Evolutionary conservation across 345 rosid species (phyloP).

Genomic region (Gossypium thurberi): DNA sequence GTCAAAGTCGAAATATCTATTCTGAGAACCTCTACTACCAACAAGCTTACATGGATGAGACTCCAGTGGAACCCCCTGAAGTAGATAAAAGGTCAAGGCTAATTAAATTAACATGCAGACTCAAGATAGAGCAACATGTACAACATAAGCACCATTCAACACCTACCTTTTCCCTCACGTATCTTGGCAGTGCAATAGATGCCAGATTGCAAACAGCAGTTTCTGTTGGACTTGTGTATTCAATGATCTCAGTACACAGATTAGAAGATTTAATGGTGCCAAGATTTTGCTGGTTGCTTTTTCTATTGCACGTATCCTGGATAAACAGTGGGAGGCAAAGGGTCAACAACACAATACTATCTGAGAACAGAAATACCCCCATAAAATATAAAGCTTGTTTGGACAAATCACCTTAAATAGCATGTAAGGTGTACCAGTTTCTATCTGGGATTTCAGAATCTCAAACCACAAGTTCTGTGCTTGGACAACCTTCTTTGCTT

Average conservation of each 20-base stretch:
- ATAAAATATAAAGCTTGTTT: not conserved
- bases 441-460: conserved; percentile 81
- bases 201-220: conserved; percentile 97
- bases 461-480: conserved; percentile 90
- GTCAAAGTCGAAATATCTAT: conserved; percentile 77
- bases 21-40: conserved; percentile 71
- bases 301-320: conserved; percentile 84
- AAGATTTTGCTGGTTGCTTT: conserved; percentile 91
- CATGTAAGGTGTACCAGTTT: conserved; percentile 98
- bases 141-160: not conserved
- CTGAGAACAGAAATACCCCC: not conserved
- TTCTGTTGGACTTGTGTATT: conserved; percentile 88
- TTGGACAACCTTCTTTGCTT: conserved; percentile 81
- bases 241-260: conserved; percentile 84
- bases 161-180: conserved; percentile 73
- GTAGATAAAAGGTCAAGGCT: not conserved
- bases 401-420: conserved; percentile 62
- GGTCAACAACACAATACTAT: not conserved
- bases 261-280: conserved; percentile 94
- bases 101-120: not conserved
- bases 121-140: not conserved
- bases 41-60: conserved; percentile 74
- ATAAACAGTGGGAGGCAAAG: conserved; percentile 4
- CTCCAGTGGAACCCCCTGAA: conserved; percentile 60
- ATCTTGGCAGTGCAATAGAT: conserved; percentile 86